Evolutionary conservation across 163 green algal genomes (phyloP), one percentile per base, ranked within the genome.

Genomic region (Chlorella variabilis): DNA sequence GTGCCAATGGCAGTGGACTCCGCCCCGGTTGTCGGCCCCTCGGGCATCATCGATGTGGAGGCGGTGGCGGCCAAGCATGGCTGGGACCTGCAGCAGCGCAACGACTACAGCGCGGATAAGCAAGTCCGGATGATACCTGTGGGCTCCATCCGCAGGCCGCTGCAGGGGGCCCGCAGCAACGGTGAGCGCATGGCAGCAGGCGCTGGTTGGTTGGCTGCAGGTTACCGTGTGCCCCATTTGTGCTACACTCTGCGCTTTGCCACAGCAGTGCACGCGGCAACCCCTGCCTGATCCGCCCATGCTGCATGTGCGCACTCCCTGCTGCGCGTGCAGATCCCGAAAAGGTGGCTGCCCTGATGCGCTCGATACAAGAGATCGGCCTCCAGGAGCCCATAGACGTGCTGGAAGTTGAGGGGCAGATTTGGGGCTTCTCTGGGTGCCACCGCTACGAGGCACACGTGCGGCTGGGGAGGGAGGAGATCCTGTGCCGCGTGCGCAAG

Each of bases 391-490:
- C 67, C 36, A 90, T 91, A 49, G 92, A 96, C 65, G 92, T 98
- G 8, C 76, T 98, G 41, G 88, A 96, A 59, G 95, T 98, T 33
- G 94, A 98, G n/a, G 94, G 93, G 20, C 42, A 90, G 17, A 95
- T 94, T 61, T 98, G 96, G 68, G 94, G 94, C 36, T 98, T 98
- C 86, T 93, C 49, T 97, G 51, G 68, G 68, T 76, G 68, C 42
- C 68, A 76, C 42, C 42, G 68, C 13, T 78, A 73, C 73, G 82
- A 97, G 87, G 95, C 95, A 2, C 91, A 96, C 68, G 87, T 96
- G 81, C 83, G 89, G 49, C 85, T 98, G 54, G 95, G 94, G 0
- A 69, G 87, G 36, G 84, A 94, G 48, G 96, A 89, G n/a, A 98
- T 98, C 29, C 84, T 85, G 51, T 98, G 94, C 82, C 81, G 90